Evolutionary conservation across 257 asterid genomes (phyloP).

Genomic region (Coffea canephora): DNA sequence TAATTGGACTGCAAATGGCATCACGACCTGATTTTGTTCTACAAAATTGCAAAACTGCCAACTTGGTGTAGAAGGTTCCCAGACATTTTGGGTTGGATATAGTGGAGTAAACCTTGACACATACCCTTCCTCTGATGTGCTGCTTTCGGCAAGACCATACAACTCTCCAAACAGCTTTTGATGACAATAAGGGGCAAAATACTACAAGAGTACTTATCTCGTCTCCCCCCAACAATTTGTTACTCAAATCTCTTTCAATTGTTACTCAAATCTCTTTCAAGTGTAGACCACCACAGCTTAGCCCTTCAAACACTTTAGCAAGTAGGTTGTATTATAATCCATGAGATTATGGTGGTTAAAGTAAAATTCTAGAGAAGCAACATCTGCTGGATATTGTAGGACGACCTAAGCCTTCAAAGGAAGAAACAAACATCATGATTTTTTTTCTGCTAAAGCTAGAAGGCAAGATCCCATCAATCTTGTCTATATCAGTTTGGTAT

Average conservation of each 20-base stretch:
- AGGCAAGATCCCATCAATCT: no score
- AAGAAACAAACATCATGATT: no score
- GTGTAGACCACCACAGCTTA: background rate
- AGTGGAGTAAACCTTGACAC: background rate
- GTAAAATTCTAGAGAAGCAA: background rate
- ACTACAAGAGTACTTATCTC: background rate
- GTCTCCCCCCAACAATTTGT: background rate
- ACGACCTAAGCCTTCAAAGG: background rate
- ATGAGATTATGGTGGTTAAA: background rate
- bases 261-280: no score
- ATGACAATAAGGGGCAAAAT: background rate
- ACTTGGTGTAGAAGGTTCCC: no score
- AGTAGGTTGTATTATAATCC: background rate
- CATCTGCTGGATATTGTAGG: background rate
- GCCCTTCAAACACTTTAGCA: background rate
- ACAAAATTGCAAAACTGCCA: no score
- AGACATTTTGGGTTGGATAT: background rate
- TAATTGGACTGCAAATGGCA: no score
- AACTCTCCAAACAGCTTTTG: background rate
- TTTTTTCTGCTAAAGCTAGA: no score
- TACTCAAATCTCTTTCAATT: no score
- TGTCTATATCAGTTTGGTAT: background rate
- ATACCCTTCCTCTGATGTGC: background rate
- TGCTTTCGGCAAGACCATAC: background rate
- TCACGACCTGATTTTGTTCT: no score